These are phyloP conservation scores for Backusella circina DNA, from an alignment of 192 early-diverging fungal genomes.

Conservation along the genomic window DNA sequence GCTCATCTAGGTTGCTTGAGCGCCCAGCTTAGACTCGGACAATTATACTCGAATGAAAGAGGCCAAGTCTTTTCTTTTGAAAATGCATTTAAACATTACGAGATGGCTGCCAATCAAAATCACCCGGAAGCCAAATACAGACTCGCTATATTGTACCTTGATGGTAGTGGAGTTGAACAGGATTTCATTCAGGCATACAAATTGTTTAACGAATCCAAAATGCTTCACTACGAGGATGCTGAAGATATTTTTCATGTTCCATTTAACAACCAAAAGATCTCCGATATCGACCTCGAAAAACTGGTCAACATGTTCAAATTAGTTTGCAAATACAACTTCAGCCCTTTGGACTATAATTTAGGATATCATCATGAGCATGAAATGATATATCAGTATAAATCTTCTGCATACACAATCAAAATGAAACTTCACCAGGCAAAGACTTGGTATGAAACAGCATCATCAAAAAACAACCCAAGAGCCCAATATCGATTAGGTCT, in stretches of 20 bases:
- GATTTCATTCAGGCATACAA: no score
- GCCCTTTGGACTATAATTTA: no score
- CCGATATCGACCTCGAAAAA: no score
- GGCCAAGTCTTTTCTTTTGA: constrained; percentile 10
- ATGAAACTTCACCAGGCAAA: not conserved
- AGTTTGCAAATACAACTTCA: no score
- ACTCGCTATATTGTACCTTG: not conserved
- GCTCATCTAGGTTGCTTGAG: not conserved
- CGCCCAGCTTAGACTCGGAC: not conserved
- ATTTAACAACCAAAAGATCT: no score
- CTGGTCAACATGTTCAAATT: no score
- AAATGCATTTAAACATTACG: constrained; percentile 20
- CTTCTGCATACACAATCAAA: no score
- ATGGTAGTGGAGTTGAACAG: constrained; percentile 22
- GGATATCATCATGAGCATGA: no score
- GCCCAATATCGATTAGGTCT: constrained; percentile 29
- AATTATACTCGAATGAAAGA: not conserved
- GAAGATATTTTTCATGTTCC: no score
- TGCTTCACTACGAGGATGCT: no score
- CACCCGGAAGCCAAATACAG: not conserved
- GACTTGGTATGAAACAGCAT: not conserved
- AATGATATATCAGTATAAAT: no score
- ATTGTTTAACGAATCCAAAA: no score
- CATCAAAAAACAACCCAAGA: constrained; percentile 1
- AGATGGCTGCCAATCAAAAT: not conserved